Percentiles rank a stretch among this genome's conserved stretches.
These are phyloP conservation scores for Dactylellina drechsleri DNA, from an alignment of 2,329 filamentous ascomycete genomes.

Conservation along the genomic window DNA sequence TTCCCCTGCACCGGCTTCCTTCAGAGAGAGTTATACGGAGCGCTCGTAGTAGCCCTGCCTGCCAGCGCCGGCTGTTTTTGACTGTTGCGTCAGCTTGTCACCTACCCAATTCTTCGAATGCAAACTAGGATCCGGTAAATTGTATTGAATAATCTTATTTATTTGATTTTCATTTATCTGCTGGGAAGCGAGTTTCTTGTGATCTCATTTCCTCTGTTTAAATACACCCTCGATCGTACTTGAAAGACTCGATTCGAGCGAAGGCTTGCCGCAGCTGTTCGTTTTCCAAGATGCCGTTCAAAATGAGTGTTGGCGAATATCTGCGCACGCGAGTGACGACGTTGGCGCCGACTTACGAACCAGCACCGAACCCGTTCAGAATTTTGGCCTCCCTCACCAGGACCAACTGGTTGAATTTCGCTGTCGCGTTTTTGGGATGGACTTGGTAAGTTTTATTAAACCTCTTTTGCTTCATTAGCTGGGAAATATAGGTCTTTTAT, in stretches of 20 bases:
- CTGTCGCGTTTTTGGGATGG: constrained; percentile 69
- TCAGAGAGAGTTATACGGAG: no score
- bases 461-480: background rate
- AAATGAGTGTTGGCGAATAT: constrained; percentile 45
- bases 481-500: background rate
- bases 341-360: constrained; percentile 69
- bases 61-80: constrained; percentile 2
- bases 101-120: constrained; percentile 17
- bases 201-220: background rate
- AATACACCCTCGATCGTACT: background rate
- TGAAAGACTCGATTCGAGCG: background rate
- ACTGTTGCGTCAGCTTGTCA: constrained; percentile 3
- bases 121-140: constrained; percentile 9
- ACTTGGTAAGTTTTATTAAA: constrained; percentile 60
- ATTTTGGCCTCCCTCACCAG: constrained; percentile 64
- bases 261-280: background rate
- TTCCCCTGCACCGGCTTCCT: background rate
- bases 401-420: constrained; percentile 67
- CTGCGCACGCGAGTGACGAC: constrained; percentile 66
- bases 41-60: no score
- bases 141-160: background rate
- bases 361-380: constrained; percentile 66
- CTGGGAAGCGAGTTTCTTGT: no score
- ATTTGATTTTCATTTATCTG: no score
- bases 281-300: constrained; percentile 30